Conservation (phyloP, 495 filamentous ascomycete species). For the Daldinia caldariorum region DNA sequence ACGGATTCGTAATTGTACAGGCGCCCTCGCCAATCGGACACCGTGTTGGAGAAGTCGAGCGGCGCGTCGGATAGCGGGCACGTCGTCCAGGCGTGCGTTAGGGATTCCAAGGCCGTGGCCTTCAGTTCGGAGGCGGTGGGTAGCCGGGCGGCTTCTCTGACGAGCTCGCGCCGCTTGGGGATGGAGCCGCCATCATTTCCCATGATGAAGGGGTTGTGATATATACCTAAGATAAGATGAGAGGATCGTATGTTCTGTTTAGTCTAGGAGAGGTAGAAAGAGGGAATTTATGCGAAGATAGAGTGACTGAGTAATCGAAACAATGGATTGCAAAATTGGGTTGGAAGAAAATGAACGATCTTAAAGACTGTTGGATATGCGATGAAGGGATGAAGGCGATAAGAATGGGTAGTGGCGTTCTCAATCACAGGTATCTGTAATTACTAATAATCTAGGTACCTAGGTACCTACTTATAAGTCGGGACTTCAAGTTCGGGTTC, state of each 20-base stretch:
- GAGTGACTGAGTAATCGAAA: neutral
- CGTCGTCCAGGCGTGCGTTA: conserved; percentile 83
- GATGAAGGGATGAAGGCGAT: neutral
- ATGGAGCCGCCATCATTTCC: conserved; percentile 94
- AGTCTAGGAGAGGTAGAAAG: neutral
- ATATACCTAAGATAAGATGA: neutral
- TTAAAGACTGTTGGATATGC: neutral
- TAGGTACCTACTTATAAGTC: too few species aligned
- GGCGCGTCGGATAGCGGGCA: conserved; percentile 85
- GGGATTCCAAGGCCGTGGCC: conserved; percentile 82
- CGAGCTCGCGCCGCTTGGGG: conserved; percentile 92
- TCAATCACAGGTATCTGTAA: too few species aligned
- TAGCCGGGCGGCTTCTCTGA: conserved; percentile 83
- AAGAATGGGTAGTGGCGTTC: neutral
- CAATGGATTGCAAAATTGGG: neutral
- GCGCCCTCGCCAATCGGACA: conserved; percentile 84
- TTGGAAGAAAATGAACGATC: too few species aligned
- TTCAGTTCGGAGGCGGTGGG: conserved; percentile 91
- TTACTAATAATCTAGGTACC: too few species aligned
- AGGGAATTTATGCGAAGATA: neutral
- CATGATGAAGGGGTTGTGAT: conserved; percentile 62
- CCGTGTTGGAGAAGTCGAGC: conserved; percentile 73
- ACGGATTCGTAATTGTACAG: conserved; percentile 97
- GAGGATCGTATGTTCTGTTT: neutral
- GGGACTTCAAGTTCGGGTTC: too few species aligned